phyloP scores from a whole-genome alignment of 2,329 filamentous ascomycete species.

The Xylaria polymorpha region DNA sequence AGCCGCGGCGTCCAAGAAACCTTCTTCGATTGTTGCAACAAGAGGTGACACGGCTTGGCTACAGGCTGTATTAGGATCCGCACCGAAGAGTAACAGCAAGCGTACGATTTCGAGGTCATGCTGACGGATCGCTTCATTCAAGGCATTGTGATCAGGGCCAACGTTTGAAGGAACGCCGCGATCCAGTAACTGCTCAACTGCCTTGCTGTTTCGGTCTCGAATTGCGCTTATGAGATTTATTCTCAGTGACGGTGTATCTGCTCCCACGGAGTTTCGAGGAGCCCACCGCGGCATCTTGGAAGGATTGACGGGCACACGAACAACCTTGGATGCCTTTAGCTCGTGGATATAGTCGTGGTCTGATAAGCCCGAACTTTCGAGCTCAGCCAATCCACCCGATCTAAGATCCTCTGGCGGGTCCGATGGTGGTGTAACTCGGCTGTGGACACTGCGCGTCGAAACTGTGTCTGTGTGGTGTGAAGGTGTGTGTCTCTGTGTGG shows the following conservation, averaged over 20 bases:
- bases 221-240: slow-evolving; percentile 65
- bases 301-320: slow-evolving; percentile 64
- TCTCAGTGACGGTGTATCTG: slow-evolving; percentile 58
- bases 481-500: slow-evolving; percentile 10
- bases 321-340: slow-evolving; percentile 54
- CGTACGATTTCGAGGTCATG: slow-evolving; percentile 66
- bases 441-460: slow-evolving; percentile 35
- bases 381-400: slow-evolving; percentile 42
- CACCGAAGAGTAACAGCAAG: slow-evolving; percentile 67
- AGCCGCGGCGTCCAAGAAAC: slow-evolving; percentile 67
- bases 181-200: slow-evolving; percentile 68
- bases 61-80: slow-evolving; percentile 65
- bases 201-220: slow-evolving; percentile 66
- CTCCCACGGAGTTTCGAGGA: slow-evolving; percentile 58
- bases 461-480: slow-evolving; percentile 35
- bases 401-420: slow-evolving; percentile 36
- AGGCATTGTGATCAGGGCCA: slow-evolving; percentile 58
- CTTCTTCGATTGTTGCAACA: slow-evolving; percentile 61
- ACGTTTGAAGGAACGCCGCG: slow-evolving; percentile 66
- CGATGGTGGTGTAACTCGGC: slow-evolving; percentile 31
- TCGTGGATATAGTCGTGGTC: slow-evolving; percentile 50
- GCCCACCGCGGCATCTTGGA: slow-evolving; percentile 63
- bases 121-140: slow-evolving; percentile 64
- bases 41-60: slow-evolving; percentile 63
- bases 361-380: slow-evolving; percentile 43